phyloP scores from a whole-genome alignment of 768 basidiomycete genomes.

The Mycena belliarum region DNA sequence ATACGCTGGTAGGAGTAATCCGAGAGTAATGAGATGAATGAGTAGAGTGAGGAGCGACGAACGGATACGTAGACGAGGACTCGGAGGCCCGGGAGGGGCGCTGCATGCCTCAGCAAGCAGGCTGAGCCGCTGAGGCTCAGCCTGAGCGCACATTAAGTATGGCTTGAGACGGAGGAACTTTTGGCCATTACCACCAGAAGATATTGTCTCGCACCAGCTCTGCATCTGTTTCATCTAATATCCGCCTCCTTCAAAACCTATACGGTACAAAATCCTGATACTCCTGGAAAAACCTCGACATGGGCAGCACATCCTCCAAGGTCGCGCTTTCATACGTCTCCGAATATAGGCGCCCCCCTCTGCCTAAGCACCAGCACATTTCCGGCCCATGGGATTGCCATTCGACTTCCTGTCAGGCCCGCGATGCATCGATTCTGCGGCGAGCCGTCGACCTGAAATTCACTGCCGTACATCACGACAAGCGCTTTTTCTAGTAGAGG shows the following conservation, averaged over 20 bases:
- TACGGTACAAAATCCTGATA: constrained; percentile 13
- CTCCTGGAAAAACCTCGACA: constrained; percentile 11
- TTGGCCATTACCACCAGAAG: too few relatives aligned
- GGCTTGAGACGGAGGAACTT: too few relatives aligned
- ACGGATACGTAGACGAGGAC: too few relatives aligned
- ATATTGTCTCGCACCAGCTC: too few relatives aligned
- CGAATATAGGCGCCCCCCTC: constrained; percentile 5
- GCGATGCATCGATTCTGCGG: constrained; percentile 6
- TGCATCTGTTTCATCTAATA: too few relatives aligned
- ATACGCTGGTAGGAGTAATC: too few relatives aligned
- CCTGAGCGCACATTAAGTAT: too few relatives aligned
- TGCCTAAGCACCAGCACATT: constrained; percentile 17
- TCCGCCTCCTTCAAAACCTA: constrained; percentile 6
- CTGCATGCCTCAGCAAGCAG: too few relatives aligned
- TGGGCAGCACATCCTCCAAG: constrained; percentile 6
- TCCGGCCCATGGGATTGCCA: constrained; percentile 11
- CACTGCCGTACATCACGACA: constrained; percentile 7
- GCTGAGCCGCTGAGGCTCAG: too few relatives aligned
- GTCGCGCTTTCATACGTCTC: constrained; percentile 12
- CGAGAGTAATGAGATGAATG: too few relatives aligned
- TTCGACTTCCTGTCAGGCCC: background rate
- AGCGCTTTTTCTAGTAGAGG: background rate
- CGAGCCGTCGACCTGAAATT: background rate
- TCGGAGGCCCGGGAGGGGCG: too few relatives aligned
- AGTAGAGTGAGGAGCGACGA: too few relatives aligned